phyloP scores from a whole-genome alignment of 345 rosid species.

The Moringa oleifera region DNA sequence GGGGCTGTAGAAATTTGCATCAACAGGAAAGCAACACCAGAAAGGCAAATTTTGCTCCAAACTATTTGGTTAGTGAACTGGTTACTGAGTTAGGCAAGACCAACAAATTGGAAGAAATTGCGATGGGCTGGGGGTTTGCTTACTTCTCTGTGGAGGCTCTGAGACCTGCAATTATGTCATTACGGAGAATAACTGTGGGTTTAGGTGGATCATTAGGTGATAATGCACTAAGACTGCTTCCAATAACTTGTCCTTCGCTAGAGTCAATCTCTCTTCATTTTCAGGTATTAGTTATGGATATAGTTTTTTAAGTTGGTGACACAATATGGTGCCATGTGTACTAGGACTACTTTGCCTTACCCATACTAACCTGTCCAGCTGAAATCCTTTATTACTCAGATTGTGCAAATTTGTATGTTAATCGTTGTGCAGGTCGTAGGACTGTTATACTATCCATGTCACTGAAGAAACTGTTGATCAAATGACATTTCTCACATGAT shows the following conservation, averaged over 20 bases:
- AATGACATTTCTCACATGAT: conserved; percentile 1
- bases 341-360: background rate
- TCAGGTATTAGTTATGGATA: conserved; percentile 47
- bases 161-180: conserved; percentile 45
- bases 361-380: background rate
- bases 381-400: background rate
- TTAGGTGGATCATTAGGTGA: conserved; percentile 74
- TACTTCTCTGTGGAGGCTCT: conserved; percentile 43
- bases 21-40: conserved; percentile 22
- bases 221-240: conserved; percentile 40
- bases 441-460: background rate
- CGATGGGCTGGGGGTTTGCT: conserved; percentile 75
- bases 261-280: conserved; percentile 55
- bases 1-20: conserved; percentile 59
- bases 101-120: conserved; percentile 50
- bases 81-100: conserved; percentile 35
- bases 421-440: background rate
- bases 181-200: conserved; percentile 51
- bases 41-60: conserved; percentile 20
- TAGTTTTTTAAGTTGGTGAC: background rate
- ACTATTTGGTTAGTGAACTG: conserved; percentile 23
- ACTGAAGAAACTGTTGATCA: background rate
- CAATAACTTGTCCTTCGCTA: conserved; percentile 56
- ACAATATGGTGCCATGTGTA: background rate
- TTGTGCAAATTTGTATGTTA: background rate